phyloP scores from a whole-genome alignment of 768 basidiomycete species.

The Rubroboletus satanas region DNA sequence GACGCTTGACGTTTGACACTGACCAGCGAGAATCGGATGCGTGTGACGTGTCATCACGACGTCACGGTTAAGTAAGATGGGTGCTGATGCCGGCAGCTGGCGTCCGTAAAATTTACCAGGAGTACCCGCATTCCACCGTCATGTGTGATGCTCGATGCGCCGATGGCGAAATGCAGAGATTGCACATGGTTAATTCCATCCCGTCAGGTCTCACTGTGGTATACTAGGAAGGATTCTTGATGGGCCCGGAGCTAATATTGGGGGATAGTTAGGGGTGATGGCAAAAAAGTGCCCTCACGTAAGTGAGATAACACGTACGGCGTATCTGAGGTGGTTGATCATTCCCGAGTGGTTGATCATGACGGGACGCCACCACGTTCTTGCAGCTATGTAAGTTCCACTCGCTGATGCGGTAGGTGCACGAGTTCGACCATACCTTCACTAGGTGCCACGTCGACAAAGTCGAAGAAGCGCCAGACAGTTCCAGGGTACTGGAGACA shows the following conservation, averaged over 20 bases:
- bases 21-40: not conserved
- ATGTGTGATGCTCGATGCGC: not conserved
- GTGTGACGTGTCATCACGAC: not conserved
- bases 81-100: not conserved
- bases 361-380: not conserved
- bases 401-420: too few species aligned
- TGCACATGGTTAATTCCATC: not conserved
- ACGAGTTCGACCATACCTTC: not conserved
- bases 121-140: not conserved
- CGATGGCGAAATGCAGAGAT: not conserved
- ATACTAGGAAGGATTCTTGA: not conserved
- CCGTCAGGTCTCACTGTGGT: not conserved
- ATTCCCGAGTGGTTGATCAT: not conserved
- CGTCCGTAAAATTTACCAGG: not conserved
- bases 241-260: not conserved
- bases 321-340: not conserved
- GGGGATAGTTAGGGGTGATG: not conserved
- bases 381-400: not conserved
- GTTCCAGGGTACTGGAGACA: not conserved
- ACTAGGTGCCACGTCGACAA: not conserved
- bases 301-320: not conserved
- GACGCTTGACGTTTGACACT: not conserved
- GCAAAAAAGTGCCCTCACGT: not conserved
- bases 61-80: not conserved
- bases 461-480: not conserved